Percentiles rank a stretch among this genome's conserved stretches.
phyloP scores from a whole-genome alignment of 2,329 filamentous ascomycete genomes.

The Monosporascus sp. region DNA sequence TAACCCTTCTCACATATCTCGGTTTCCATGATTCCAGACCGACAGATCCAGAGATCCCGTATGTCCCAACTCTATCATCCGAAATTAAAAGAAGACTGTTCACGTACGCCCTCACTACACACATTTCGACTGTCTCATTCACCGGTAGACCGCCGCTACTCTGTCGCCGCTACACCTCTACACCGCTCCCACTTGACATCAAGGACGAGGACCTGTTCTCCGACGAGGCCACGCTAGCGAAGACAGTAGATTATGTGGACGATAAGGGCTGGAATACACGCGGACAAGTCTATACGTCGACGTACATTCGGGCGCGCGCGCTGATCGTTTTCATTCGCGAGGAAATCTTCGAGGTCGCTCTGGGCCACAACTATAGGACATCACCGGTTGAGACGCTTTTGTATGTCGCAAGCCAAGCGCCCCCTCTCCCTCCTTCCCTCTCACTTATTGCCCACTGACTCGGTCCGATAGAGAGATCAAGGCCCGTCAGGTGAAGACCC shows the following conservation, averaged over 20 bases:
- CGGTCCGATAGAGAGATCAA: constrained; percentile 28
- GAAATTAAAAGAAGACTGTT: constrained; percentile 27
- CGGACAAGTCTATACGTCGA: constrained; percentile 24
- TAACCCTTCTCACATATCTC: constrained; percentile 37
- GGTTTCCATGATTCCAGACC: constrained; percentile 40
- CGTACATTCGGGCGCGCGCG: constrained; percentile 21
- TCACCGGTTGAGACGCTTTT: constrained; percentile 30
- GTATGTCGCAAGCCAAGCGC: constrained; percentile 13
- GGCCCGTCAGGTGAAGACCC: constrained; percentile 24
- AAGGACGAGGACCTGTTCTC: constrained; percentile 29
- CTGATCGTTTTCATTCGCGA: constrained; percentile 47
- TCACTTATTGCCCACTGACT: constrained; percentile 1
- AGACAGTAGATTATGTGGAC: constrained; percentile 24
- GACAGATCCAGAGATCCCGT: constrained; percentile 21
- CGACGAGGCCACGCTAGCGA: constrained; percentile 19
- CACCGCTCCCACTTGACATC: constrained; percentile 34
- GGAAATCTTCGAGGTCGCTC: constrained; percentile 53
- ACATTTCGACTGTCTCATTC: constrained; percentile 34
- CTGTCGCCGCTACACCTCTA: constrained; percentile 29
- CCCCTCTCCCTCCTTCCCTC: not conserved
- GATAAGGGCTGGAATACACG: constrained; percentile 33
- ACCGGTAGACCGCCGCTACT: constrained; percentile 36
- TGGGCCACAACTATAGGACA: constrained; percentile 34
- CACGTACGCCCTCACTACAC: constrained; percentile 26
- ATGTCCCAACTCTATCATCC: constrained; percentile 13